These are phyloP conservation scores for Pseudomonodictys pantanalensis DNA, from an alignment of 495 filamentous ascomycete species.

Conservation along the genomic window DNA sequence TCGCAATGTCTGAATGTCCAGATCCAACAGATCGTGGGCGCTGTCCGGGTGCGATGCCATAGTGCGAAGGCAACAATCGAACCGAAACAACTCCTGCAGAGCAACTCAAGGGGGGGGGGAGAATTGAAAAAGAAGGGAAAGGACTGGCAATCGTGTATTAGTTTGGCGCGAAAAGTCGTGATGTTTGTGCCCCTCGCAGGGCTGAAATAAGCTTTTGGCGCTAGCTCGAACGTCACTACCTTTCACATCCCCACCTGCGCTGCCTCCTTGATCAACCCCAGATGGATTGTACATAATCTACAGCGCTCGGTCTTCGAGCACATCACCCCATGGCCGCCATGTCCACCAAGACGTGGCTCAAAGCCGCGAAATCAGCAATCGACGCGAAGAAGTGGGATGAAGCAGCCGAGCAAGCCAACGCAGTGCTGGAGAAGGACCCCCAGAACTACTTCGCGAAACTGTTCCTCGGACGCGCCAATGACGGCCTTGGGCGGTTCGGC, in stretches of 20 bases:
- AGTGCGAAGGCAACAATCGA: background rate
- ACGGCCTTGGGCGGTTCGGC: slow-evolving; percentile 66
- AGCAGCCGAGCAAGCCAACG: slow-evolving; percentile 64
- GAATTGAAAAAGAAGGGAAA: background rate
- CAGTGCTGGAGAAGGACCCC: slow-evolving; percentile 65
- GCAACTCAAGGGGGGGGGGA: background rate
- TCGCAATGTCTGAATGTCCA: slow-evolving; percentile 66
- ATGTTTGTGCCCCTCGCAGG: slow-evolving; percentile 12
- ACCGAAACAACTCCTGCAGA: background rate
- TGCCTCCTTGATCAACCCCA: background rate
- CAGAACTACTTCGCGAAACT: slow-evolving; percentile 80
- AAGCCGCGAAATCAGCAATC: slow-evolving; percentile 75
- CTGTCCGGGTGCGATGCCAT: slow-evolving; percentile 26
- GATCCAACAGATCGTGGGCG: slow-evolving; percentile 36
- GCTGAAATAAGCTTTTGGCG: slow-evolving; percentile 22
- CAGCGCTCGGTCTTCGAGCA: background rate
- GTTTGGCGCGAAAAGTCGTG: background rate
- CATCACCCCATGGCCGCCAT: slow-evolving; percentile 35
- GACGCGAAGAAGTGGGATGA: slow-evolving; percentile 76
- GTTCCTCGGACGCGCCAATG: slow-evolving; percentile 76
- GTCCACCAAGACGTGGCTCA: slow-evolving; percentile 75
- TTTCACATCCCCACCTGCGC: background rate
- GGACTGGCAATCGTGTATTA: background rate
- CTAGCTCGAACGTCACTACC: slow-evolving; percentile 10
- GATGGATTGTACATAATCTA: slow-evolving; percentile 13